Evolutionary conservation across 129 eudicot genomes (phyloP).

Genomic region (Oenanthe sinensis): DNA sequence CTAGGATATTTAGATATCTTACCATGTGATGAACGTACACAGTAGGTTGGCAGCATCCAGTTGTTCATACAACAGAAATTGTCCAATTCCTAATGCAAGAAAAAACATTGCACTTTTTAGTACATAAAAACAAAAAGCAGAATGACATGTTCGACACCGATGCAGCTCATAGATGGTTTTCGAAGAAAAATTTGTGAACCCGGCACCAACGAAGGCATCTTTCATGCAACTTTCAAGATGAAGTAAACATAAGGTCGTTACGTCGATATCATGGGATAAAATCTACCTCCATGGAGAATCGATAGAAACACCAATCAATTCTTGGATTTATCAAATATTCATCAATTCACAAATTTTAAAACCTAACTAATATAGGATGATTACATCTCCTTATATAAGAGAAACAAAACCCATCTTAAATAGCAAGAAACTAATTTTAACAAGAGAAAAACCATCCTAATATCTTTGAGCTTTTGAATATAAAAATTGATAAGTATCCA

Average conservation of each 20-base stretch:
- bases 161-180: neutral
- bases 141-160: neutral
- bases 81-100: conserved; percentile 29
- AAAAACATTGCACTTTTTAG: neutral
- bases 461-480: neutral
- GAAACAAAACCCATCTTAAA: neutral
- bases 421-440: too few species aligned
- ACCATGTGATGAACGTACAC: conserved; percentile 24
- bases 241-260: neutral
- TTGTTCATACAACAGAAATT: conserved; percentile 23
- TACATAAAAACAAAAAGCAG: neutral
- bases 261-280: neutral
- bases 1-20: conserved; percentile 8
- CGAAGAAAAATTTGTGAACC: too few species aligned
- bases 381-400: too few species aligned
- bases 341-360: neutral
- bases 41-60: conserved; percentile 37
- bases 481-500: neutral
- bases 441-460: neutral
- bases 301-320: neutral
- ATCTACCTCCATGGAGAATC: neutral
- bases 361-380: neutral
- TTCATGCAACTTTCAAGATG: neutral
- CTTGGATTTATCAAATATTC: neutral
- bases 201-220: neutral